Evolutionary conservation across 805 yeast species (phyloP).

Genomic region (Kregervanrija pseudodelftensis): DNA sequence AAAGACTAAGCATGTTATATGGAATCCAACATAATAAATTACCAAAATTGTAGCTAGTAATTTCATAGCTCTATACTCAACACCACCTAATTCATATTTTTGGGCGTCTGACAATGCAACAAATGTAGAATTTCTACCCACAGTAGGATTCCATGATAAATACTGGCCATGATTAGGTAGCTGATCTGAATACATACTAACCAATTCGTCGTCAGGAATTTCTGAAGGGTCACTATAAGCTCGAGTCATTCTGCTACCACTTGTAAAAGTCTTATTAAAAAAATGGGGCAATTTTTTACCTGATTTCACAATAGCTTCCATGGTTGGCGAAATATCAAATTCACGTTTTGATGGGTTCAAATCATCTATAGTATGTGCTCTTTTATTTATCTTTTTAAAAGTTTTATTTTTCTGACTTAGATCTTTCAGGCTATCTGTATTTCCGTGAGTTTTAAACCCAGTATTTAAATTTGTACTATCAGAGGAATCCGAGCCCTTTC

Average conservation of each 20-base stretch:
- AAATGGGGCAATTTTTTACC: too few relatives aligned
- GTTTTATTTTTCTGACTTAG: too few relatives aligned
- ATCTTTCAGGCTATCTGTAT: too few relatives aligned
- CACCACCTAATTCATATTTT: slow-evolving; percentile 94
- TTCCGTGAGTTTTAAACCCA: too few relatives aligned
- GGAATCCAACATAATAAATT: slow-evolving; percentile 70
- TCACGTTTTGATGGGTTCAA: slow-evolving; percentile 6
- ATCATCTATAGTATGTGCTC: too few relatives aligned
- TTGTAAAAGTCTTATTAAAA: too few relatives aligned
- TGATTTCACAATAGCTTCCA: background rate
- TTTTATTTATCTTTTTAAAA: too few relatives aligned
- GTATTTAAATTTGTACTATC: too few relatives aligned
- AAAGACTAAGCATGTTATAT: slow-evolving; percentile 44
- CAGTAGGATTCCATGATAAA: slow-evolving; percentile 83
- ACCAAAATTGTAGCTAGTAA: slow-evolving; percentile 60
- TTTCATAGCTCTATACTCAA: slow-evolving; percentile 87
- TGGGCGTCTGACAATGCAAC: slow-evolving; percentile 74
- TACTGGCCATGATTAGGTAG: slow-evolving; percentile 49
- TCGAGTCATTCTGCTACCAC: too few relatives aligned
- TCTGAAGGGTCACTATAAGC: slow-evolving; percentile 3
- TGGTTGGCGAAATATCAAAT: background rate
- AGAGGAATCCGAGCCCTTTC: too few relatives aligned
- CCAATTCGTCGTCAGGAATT: slow-evolving; percentile 26
- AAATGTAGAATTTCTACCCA: slow-evolving; percentile 91
- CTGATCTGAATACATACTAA: slow-evolving; percentile 17